Evolutionary conservation across 129 eudicot species (phyloP).

Genomic region (Solidago caesia): DNA sequence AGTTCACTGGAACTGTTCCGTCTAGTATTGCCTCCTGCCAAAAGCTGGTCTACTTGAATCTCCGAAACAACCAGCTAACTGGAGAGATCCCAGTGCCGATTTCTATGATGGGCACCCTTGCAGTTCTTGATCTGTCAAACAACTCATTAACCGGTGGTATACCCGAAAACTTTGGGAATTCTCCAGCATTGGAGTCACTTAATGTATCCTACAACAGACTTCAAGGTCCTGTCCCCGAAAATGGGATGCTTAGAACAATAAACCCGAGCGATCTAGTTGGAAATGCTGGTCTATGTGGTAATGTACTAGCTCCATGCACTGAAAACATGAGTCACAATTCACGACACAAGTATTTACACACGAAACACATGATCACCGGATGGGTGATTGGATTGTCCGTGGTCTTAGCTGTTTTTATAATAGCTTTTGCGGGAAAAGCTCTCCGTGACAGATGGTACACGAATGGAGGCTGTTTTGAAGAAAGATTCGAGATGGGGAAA

Average conservation of each 20-base stretch:
- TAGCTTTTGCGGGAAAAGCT: slow-evolving; percentile 45
- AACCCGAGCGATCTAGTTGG: slow-evolving; percentile 75
- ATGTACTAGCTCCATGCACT: slow-evolving; percentile 70
- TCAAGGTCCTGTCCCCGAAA: slow-evolving; percentile 70
- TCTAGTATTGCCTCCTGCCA: slow-evolving; percentile 76
- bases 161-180: slow-evolving; percentile 64
- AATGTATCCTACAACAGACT: slow-evolving; percentile 74
- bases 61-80: slow-evolving; percentile 51
- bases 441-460: slow-evolving; percentile 52
- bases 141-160: slow-evolving; percentile 74
- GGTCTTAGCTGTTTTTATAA: slow-evolving; percentile 40
- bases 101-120: slow-evolving; percentile 70
- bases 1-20: slow-evolving; percentile 66
- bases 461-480: slow-evolving; percentile 56
- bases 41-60: slow-evolving; percentile 59
- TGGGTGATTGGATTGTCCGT: slow-evolving; percentile 67
- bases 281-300: slow-evolving; percentile 70
- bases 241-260: slow-evolving; percentile 71
- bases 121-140: slow-evolving; percentile 77
- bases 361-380: slow-evolving; percentile 58
- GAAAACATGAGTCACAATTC: slow-evolving; percentile 30
- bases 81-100: slow-evolving; percentile 65
- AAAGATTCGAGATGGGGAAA: slow-evolving; percentile 46
- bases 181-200: slow-evolving; percentile 75
- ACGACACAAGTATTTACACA: slow-evolving; percentile 35